A percentile compares a stretch with the other conserved stretches of the same genome.
Conservation (phyloP, 2,329 filamentous ascomycete species). For the Talaromyces piceae region DNA sequence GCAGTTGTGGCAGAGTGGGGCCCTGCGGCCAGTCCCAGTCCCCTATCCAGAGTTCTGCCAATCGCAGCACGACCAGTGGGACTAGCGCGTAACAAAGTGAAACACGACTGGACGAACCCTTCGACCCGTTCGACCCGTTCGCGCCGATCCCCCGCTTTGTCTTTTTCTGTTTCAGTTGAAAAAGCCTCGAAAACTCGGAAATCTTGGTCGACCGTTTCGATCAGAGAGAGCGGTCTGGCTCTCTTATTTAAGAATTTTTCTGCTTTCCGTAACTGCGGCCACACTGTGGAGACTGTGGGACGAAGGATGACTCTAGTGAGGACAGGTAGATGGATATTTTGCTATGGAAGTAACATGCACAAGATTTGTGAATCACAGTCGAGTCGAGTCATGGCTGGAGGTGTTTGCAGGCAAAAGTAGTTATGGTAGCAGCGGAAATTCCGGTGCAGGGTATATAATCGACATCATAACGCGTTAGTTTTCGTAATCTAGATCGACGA, state of each 20-base stretch:
- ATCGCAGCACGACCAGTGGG: background rate
- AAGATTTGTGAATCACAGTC: background rate
- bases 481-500: background rate
- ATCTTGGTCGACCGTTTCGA: too few species aligned
- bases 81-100: background rate
- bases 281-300: too few species aligned
- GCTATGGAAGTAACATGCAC: background rate
- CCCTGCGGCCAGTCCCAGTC: too few species aligned
- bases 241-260: too few species aligned
- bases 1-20: too few species aligned
- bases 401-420: background rate
- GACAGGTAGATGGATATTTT: background rate
- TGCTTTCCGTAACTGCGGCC: too few species aligned
- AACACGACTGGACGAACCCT: background rate
- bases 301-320: background rate
- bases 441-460: too few species aligned
- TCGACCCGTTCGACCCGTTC: background rate
- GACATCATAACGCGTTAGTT: background rate
- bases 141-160: background rate
- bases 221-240: too few species aligned
- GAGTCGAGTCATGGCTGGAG: background rate
- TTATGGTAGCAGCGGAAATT: too few species aligned
- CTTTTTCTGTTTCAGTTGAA: background rate
- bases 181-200: background rate
- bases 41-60: background rate